Percentiles rank a stretch among this genome's conserved stretches.
phyloP scores from a whole-genome alignment of 2,329 filamentous ascomycete species.

The Diaporthe citriasiana region DNA sequence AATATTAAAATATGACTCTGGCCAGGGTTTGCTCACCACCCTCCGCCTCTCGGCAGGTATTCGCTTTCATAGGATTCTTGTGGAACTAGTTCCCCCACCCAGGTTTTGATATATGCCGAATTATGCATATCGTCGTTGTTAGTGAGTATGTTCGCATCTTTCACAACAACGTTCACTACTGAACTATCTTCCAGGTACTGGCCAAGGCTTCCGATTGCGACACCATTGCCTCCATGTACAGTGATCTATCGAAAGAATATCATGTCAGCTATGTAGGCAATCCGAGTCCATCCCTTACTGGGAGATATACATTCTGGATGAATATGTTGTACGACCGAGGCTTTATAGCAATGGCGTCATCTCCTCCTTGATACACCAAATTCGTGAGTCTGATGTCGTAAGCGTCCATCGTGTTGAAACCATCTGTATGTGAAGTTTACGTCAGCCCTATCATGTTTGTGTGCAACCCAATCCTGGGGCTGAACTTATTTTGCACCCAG shows the following conservation, averaged over 20 bases:
- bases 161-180: conserved; percentile 63
- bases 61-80: conserved; percentile 64
- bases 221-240: conserved; percentile 67
- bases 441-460: conserved; percentile 3
- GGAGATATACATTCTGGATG: conserved; percentile 57
- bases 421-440: conserved; percentile 57
- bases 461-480: not conserved
- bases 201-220: conserved; percentile 68
- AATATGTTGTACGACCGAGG: conserved; percentile 66
- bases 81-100: conserved; percentile 62
- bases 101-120: conserved; percentile 69
- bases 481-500: conserved; percentile 64
- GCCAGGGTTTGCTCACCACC: conserved; percentile 49
- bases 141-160: conserved; percentile 60
- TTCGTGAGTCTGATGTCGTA: conserved; percentile 63
- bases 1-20: too few relatives aligned
- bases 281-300: not conserved
- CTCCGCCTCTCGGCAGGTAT: conserved; percentile 63
- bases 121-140: conserved; percentile 63
- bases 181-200: conserved; percentile 68
- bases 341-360: conserved; percentile 71
- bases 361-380: conserved; percentile 68
- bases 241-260: conserved; percentile 47
- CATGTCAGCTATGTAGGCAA: conserved; percentile 1
- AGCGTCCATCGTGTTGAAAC: conserved; percentile 70